A percentile compares a stretch with the other conserved stretches of the same genome.
These are phyloP conservation scores for Stachybotrys chlorohalonatus DNA, from an alignment of 2,329 filamentous ascomycete species.

Conservation along the genomic window DNA sequence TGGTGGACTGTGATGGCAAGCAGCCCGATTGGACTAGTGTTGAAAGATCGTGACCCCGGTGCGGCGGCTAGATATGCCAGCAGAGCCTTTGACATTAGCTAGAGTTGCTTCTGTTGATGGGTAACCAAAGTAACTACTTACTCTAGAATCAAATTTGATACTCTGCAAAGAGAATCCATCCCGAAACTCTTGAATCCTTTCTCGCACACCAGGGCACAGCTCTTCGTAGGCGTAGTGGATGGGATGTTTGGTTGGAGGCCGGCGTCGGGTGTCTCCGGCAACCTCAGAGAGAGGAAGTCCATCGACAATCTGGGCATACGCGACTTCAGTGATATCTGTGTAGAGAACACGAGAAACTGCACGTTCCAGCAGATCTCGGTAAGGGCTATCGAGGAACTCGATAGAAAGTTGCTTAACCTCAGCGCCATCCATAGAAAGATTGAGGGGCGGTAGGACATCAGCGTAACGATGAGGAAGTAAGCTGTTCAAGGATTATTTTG, in stretches of 20 bases:
- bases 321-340: conserved; percentile 5
- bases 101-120: not conserved
- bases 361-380: not conserved
- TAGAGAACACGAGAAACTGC: conserved; percentile 7
- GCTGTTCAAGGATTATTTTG: not conserved
- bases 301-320: conserved; percentile 14
- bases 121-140: not conserved
- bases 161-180: conserved; percentile 1
- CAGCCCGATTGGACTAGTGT: conserved; percentile 20
- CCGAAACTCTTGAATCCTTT: conserved; percentile 8
- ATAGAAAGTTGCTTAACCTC: not conserved
- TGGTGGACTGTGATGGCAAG: conserved; percentile 17
- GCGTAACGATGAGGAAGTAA: not conserved
- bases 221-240: conserved; percentile 8
- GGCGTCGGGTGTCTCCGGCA: not conserved
- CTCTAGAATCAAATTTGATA: conserved; percentile 6
- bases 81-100: conserved; percentile 10
- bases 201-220: conserved; percentile 9
- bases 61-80: conserved; percentile 12
- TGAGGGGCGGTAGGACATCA: not conserved
- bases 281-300: conserved; percentile 8
- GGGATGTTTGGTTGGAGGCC: conserved; percentile 4
- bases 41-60: conserved; percentile 14
- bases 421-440: not conserved
- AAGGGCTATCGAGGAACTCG: not conserved